Evolutionary conservation across 177 flowering plant species (phyloP), one percentile per base, ranked within the genome.

Genomic region (Vitis hybrid): DNA sequence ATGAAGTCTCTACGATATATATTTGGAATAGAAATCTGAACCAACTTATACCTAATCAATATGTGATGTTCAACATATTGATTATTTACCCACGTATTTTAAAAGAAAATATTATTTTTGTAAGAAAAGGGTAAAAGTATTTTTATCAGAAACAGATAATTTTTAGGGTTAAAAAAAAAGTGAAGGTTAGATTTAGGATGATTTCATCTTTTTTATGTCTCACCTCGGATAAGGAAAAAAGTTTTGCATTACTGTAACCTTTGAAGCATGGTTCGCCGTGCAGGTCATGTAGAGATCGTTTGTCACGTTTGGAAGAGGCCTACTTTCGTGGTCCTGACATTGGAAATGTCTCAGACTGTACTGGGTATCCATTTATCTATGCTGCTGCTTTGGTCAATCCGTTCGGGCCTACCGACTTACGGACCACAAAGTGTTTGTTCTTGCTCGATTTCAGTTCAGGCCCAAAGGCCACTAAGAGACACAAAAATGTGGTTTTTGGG

Each of bases 371-470:
- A 1, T 60, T 34, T 51, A 66, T 79, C 17, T 79, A 75, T 51
- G 73, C 78, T 0, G 78, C 71, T n/a, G 78, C 65, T 17, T 58
- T 73, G 32, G 66, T 62, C 13, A 79, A 75, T 65, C 70, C 48
- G 58, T 68, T 79, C 30, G 81, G 76, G 11, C 81, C 75, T 10
- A 54, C 61, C 2, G 71, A 79, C 69, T 17, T 17, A 14, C 62
- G 26, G 17, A 79, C 75, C 0, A 57, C 68, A 17, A 72, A 62
- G 64, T 75, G 81, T 34, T 75, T 79, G 51, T 75, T 79, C 34
- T 12, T 57, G 2, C 62, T 79, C 19, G 6, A 72, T 4, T 58
- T 68, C 19, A 0, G 21, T 2, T 6, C 14, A 10, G 11, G 3
- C 13, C 17, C 70, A 1, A 62, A 21, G 30, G 30, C 30, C 2